phyloP scores from a whole-genome alignment of 345 rosid species.

The Geranium brycei region DNA sequence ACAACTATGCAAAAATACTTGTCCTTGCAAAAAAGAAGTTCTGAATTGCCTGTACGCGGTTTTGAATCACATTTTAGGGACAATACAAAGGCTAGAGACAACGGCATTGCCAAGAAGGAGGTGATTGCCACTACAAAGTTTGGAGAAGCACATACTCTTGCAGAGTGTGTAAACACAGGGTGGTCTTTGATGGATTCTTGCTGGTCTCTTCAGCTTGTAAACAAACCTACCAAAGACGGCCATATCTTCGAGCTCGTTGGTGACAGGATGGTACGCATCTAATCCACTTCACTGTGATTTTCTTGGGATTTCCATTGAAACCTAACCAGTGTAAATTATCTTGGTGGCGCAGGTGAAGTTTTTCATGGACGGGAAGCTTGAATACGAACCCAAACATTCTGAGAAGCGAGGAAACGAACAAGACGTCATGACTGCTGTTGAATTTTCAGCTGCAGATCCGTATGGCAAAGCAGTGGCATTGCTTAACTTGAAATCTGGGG shows the following conservation, averaged over 20 bases:
- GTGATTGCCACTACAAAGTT: slow-evolving; percentile 39
- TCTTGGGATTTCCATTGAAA: too few species aligned
- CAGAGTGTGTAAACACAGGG: slow-evolving; percentile 33
- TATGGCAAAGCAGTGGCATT: slow-evolving; percentile 79
- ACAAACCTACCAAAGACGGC: slow-evolving; percentile 22
- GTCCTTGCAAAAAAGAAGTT: not conserved
- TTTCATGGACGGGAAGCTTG: slow-evolving; percentile 57
- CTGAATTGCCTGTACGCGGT: slow-evolving; percentile 6
- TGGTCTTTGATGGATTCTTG: slow-evolving; percentile 66
- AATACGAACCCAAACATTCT: slow-evolving; percentile 45
- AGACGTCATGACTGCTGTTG: slow-evolving; percentile 64
- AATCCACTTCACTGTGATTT: not conserved
- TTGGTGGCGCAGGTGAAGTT: slow-evolving; percentile 45
- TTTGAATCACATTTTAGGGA: slow-evolving; percentile 27
- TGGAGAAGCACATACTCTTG: slow-evolving; percentile 48
- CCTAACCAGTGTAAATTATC: not conserved
- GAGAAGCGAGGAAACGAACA: slow-evolving; percentile 36
- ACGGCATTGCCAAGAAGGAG: slow-evolving; percentile 33
- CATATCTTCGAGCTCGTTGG: slow-evolving; percentile 59
- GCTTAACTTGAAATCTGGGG: slow-evolving; percentile 51
- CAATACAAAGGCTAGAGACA: slow-evolving; percentile 16
- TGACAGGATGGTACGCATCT: slow-evolving; percentile 38
- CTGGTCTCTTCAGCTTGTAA: slow-evolving; percentile 43
- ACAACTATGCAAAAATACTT: not conserved
- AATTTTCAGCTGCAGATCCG: slow-evolving; percentile 60